Evolutionary conservation across 75 land plant genomes (phyloP), one percentile per base, ranked within the genome.

Genomic region (Sequoiadendron giganteum): DNA sequence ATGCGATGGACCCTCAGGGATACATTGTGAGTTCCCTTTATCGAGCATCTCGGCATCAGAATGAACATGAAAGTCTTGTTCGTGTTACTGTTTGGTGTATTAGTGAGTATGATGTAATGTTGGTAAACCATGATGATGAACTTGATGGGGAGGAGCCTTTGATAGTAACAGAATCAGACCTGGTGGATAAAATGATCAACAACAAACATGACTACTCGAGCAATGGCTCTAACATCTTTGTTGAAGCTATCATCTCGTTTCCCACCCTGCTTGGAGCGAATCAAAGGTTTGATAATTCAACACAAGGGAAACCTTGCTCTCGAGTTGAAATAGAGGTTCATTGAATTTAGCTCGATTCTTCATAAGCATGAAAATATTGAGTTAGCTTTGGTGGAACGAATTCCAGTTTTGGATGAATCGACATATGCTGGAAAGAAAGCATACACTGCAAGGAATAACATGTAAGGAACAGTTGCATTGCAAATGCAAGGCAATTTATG

Each of bases 1-100:
- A 98, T 93, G 97, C 99, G n/a, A 73, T 90, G 78, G 96, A 97
- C 40, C 99, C 97, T 86, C 99, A 98, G 77, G 99, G 99, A 78
- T 98, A 98, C 86, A 90, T 94, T 70, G 99, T 95, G 19, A 89
- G 99, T 87, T 89, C 97, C 10, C 89, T 98, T 21, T 97, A 95
- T 89, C 94, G 92, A 55, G 96, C 94, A 28, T 88, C 93, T 36
- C 93, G 93, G 87, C 76, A 88, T 78, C 92, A 97, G 92, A 83
- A 65, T 84, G 99, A 95, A 75, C 96, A 98, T 97, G 99, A 93
- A 93, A 93, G 94, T 90, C 94, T 98, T 90, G 96, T 94, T 86
- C 96, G 96, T 86, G 99, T 97, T 40, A 94, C 96, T 77, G 93
- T 98, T 49, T 98, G 99, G 99, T 98, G 99, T 91, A 97, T 98